Evolutionary conservation across 768 basidiomycete genomes (phyloP), one percentile per base, ranked within the genome.

Genomic region (Suillus brevipes): DNA sequence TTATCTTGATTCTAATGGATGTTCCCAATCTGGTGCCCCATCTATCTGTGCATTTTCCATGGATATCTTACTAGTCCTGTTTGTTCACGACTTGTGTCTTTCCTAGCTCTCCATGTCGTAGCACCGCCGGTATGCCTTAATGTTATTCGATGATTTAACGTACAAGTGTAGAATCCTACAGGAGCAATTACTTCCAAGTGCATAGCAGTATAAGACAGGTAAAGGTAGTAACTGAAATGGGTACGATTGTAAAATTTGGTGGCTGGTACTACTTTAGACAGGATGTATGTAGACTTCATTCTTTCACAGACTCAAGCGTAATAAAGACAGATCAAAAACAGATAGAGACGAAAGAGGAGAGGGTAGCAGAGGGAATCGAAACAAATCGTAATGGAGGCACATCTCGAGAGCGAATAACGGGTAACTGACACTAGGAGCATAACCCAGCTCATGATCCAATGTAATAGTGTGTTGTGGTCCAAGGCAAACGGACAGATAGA

Each of bases 331-430:
- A 75, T 76, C 76, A 72, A 76, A 67, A 71, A 73, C 70, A 69
- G 67, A 62, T 62, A 7, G 61, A 34, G 31, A 68, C 64, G 40
- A 68, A 73, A 65, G 67, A 69, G 67, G 65, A 68, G 60, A 42
- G 9, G 40, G 58, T 40, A 59, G 58, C 58, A 59, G 58, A 42
- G 75, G 61, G 72, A 67, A 70, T 71, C 68, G 73, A 60, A 63
- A 76, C 76, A 77, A 76, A 75, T 75, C 76, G 70, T 75, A 69
- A 76, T 66, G 69, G 70, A 67, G 69, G 72, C 72, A 67, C 75
- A 78, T 75, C 75, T 78, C 75, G 76, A 76, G 73, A 76, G 76
- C 75, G 72, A 76, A 76, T 66, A 59, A 59, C 62, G 49, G 76
- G 75, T 76, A 78, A 78, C 74, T 20, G 63, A 64, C 63, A 47